A percentile compares a stretch with the other conserved stretches of the same genome.
These are phyloP conservation scores for Paramecium octaurelia DNA, from an alignment of 73 alveolate species.

Conservation along the genomic window DNA sequence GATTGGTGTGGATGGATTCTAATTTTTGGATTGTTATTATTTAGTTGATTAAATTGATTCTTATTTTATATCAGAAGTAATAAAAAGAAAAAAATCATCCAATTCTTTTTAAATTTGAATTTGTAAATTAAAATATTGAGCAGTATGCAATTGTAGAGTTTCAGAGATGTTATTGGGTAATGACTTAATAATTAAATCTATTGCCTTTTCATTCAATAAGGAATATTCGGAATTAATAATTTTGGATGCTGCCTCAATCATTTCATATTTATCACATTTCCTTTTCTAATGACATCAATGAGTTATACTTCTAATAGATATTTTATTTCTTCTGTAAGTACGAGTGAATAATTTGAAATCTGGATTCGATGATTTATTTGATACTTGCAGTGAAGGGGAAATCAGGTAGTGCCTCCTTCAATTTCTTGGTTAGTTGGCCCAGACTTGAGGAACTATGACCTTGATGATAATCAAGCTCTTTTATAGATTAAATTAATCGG, in stretches of 20 bases:
- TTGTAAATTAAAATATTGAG: not conserved
- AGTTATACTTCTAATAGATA: not conserved
- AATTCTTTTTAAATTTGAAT: conserved; percentile 31
- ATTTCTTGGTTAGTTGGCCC: not conserved
- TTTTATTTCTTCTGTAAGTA: not conserved
- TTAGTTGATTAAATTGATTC: not conserved
- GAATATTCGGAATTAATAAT: not conserved
- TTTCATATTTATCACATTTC: not conserved
- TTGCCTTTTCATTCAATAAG: not conserved
- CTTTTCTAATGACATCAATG: not conserved
- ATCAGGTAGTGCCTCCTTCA: not conserved
- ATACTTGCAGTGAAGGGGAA: not conserved
- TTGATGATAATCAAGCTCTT: conserved; percentile 11
- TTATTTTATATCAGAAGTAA: not conserved
- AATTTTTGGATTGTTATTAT: not conserved
- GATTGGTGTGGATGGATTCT: not conserved
- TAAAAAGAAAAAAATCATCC: not conserved
- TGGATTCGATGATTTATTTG: not conserved
- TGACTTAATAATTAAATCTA: not conserved
- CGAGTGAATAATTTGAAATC: not conserved
- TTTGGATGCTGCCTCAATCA: conserved; percentile 7
- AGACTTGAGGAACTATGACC: conserved; percentile 2
- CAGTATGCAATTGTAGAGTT: not conserved
- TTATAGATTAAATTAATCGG: not conserved
- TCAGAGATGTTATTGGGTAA: not conserved